A percentile compares a stretch with the other conserved stretches of the same genome.
phyloP scores from a whole-genome alignment of 257 asterid species.

The Fraxinus americana region DNA sequence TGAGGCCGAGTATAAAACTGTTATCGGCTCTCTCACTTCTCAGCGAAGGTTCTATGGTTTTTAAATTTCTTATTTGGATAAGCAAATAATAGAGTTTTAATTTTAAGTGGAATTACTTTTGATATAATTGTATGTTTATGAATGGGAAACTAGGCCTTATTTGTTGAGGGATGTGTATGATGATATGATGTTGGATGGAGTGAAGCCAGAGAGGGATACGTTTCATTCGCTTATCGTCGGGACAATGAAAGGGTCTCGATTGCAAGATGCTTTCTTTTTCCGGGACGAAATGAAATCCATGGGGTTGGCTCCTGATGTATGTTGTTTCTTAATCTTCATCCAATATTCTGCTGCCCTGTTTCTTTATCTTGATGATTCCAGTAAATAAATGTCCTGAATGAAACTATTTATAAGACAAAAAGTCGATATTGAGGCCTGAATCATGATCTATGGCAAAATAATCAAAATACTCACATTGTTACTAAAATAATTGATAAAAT shows the following conservation, averaged over 20 bases:
- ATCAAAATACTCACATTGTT: too few relatives aligned
- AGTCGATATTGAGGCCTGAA: too few relatives aligned
- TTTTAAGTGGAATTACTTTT: conserved; percentile 4
- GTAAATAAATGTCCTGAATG: neutral
- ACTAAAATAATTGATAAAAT: too few relatives aligned
- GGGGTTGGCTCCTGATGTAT: conserved; percentile 96
- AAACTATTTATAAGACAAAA: neutral
- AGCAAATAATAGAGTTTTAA: neutral
- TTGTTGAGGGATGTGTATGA: conserved; percentile 93
- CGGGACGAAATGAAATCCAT: conserved; percentile 81
- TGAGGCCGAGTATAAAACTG: conserved; percentile 80
- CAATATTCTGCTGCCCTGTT: neutral
- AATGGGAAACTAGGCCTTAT: conserved; percentile 46
- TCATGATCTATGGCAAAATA: too few relatives aligned
- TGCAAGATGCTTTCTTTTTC: conserved; percentile 90
- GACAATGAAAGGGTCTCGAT: conserved; percentile 86
- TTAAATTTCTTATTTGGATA: neutral
- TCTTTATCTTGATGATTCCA: conserved; percentile 13
- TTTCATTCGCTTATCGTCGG: conserved; percentile 89
- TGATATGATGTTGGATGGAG: conserved; percentile 98
- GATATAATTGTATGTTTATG: conserved; percentile 21
- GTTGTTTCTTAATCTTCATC: conserved; percentile 27
- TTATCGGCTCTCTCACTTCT: conserved; percentile 62
- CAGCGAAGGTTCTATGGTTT: conserved; percentile 57
- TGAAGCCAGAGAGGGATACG: conserved; percentile 95